phyloP scores from a whole-genome alignment of 2,329 filamentous ascomycete species.

The Escovopsis sp. region DNA sequence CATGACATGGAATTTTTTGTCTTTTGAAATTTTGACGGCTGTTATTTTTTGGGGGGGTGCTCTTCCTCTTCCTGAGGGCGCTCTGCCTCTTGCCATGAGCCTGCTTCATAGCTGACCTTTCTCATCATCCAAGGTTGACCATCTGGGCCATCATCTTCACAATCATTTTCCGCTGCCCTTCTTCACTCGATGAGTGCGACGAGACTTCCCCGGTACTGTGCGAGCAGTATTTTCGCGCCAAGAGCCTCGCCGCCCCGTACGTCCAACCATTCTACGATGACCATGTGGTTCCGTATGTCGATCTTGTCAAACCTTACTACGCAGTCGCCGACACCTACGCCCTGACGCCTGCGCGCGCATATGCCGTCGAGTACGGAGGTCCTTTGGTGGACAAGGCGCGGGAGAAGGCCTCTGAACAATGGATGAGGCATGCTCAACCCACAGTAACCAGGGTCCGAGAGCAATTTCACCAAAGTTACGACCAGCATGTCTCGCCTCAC shows the following conservation, averaged over 20 bases:
- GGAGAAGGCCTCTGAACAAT: conserved; percentile 53
- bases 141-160: conserved; percentile 81
- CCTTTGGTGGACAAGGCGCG: conserved; percentile 56
- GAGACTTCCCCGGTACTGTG: conserved; percentile 64
- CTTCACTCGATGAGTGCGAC: conserved; percentile 50
- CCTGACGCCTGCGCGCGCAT: conserved; percentile 51
- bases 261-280: conserved; percentile 71
- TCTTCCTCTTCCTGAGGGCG: neutral
- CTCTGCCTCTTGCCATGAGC: neutral
- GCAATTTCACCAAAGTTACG: conserved; percentile 51
- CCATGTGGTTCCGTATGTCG: conserved; percentile 73
- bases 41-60: neutral
- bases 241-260: conserved; percentile 53
- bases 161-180: conserved; percentile 69
- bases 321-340: conserved; percentile 44
- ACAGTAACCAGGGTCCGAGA: conserved; percentile 51
- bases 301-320: conserved; percentile 64
- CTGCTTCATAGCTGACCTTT: conserved; percentile 1
- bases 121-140: conserved; percentile 39
- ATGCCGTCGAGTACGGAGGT: conserved; percentile 59
- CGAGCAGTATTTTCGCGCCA: conserved; percentile 61
- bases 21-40: too few relatives aligned
- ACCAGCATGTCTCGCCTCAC: conserved; percentile 57
- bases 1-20: too few relatives aligned
- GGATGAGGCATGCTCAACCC: conserved; percentile 66